Base-by-base conservation (phyloP, 1,284 basidiomycete species). In the Waitea zeae region DNA sequence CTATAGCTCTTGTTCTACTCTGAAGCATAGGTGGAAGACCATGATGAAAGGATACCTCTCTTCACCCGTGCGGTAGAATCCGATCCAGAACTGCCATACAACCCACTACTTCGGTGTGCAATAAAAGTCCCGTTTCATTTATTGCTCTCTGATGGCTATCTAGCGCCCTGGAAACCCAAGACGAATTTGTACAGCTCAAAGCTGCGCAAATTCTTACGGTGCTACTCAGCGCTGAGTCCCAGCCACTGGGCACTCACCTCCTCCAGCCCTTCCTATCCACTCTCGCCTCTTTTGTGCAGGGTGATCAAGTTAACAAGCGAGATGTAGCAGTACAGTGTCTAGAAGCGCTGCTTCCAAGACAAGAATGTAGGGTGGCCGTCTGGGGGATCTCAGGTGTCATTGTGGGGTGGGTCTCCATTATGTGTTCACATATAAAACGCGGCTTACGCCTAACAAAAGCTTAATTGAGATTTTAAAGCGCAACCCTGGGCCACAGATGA, bases 171-270 rank as follows among this genome's bases (percentile, higher is more conserved):
- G 80, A 88, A 27, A 76, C 82, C 24, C 77, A 80, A 44, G 93
- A 98, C 51, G 88, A 95, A 50, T 96, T 95, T 46, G 77, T 88
- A 18, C 86, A 92, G 46, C 65, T 96, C 40, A 95, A 92, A 50
- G 68, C 82, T 17, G 68, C 84, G 1, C 83, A 93, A 48, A 83
- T 97, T 45, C 61, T 96, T 32, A 87, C 89, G 1, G 67, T 90
- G 14, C 67, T 97, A 17, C 67, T 96, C 35, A 75, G 76, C 46
- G 64, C 70, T 38, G 72, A 77, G 49, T 50, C 61, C 3, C 55
- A 56, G 0, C 57, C 64, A 15, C 56, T 71, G 41, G 73, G 59
- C 48, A 58, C 54, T 12, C 66, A 69, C 34, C 64, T 77, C 31
- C 52, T 87, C 2, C 63, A 68, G 27, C 69, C 77, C 1, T 76